A percentile compares a stretch with the other conserved stretches of the same genome.
These are phyloP conservation scores for Stellera chamaejasme DNA, from an alignment of 345 rosid genomes.

Conservation along the genomic window DNA sequence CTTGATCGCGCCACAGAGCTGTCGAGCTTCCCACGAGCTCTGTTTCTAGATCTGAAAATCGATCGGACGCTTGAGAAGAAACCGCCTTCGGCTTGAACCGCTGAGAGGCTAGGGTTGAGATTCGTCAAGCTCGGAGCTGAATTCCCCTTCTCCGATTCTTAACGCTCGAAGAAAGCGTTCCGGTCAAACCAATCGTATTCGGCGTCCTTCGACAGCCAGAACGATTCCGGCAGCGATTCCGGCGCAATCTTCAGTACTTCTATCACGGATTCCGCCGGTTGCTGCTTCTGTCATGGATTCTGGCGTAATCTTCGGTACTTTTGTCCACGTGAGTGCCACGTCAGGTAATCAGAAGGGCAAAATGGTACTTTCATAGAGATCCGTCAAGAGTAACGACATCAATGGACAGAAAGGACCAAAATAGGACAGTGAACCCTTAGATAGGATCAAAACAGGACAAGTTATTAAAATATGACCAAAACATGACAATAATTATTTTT, in stretches of 20 bases:
- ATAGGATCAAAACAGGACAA: too few species aligned
- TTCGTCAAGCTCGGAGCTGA: slow-evolving; percentile 23
- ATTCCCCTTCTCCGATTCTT: slow-evolving; percentile 61
- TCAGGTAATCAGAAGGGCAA: too few species aligned
- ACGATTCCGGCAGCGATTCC: slow-evolving; percentile 84
- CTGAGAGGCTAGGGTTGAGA: slow-evolving; percentile 43
- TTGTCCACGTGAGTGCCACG: too few species aligned
- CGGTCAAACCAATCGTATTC: slow-evolving; percentile 80
- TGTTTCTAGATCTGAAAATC: slow-evolving; percentile 40
- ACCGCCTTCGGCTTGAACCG: slow-evolving; percentile 53
- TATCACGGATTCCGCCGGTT: slow-evolving; percentile 9
- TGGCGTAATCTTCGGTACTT: too few species aligned
- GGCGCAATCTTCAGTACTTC: slow-evolving; percentile 19
- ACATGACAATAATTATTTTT: too few species aligned
- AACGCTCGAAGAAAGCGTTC: slow-evolving; percentile 75
- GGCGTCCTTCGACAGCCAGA: slow-evolving; percentile 65
- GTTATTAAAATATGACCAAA: too few species aligned
- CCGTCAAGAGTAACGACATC: too few species aligned
- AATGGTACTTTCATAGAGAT: too few species aligned
- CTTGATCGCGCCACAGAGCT: slow-evolving; percentile 12
- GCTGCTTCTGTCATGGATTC: slow-evolving; percentile 5
- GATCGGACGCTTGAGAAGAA: slow-evolving; percentile 39
- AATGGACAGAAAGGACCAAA: too few species aligned
- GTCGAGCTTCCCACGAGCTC: slow-evolving; percentile 11
- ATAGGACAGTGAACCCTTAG: too few species aligned